These are phyloP conservation scores for Penicillium sp. DNA, from an alignment of 2,329 filamentous ascomycete genomes.

Conservation along the genomic window DNA sequence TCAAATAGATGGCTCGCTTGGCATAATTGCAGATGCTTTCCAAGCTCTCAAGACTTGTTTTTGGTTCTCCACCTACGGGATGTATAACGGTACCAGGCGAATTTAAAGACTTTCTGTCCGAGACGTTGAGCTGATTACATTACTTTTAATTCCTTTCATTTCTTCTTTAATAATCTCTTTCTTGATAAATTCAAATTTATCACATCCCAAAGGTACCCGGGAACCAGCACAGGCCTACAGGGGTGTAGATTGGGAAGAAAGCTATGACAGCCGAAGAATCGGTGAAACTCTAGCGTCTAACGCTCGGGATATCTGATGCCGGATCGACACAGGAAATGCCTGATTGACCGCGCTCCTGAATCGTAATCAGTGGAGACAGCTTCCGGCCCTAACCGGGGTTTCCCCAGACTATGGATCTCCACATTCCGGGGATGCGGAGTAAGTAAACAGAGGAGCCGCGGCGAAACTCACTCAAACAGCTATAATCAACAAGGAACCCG, in stretches of 20 bases:
- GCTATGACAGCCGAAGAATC: background rate
- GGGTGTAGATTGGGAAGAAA: background rate
- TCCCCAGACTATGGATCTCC: constrained; percentile 5
- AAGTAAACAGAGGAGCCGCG: background rate
- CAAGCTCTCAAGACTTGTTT: too few species aligned
- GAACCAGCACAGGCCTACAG: background rate
- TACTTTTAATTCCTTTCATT: too few species aligned
- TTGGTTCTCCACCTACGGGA: too few species aligned
- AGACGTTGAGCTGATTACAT: too few species aligned
- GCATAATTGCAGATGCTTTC: too few species aligned
- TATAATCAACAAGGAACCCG: background rate
- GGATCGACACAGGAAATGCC: background rate
- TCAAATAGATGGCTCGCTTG: too few species aligned
- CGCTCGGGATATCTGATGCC: constrained; percentile 8
- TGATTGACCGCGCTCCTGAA: background rate
- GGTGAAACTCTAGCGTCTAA: background rate
- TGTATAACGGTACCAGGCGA: too few species aligned
- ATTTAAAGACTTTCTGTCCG: too few species aligned
- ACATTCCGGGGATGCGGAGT: constrained; percentile 12
- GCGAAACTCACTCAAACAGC: background rate
- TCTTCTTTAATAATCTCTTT: too few species aligned
- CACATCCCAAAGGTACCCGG: background rate
- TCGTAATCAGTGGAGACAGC: background rate
- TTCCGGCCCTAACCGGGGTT: background rate
- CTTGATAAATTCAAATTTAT: too few species aligned